Conservation (phyloP, 2,329 filamentous ascomycete genomes). For the Calonectria pseudoreteaudii region DNA sequence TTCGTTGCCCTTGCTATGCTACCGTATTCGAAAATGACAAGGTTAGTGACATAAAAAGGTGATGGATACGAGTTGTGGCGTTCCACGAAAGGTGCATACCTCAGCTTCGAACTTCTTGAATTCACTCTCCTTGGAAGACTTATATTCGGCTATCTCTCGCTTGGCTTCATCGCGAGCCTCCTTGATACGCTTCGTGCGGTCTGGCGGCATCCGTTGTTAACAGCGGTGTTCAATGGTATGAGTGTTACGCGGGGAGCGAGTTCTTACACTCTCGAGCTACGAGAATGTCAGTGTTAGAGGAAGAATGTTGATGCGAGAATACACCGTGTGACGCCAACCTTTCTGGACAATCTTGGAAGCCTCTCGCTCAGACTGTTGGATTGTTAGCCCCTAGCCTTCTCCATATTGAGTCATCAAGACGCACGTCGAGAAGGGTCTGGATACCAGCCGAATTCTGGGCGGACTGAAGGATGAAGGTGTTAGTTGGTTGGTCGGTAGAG, state of each 20-base stretch:
- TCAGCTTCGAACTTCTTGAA: slow-evolving; percentile 93
- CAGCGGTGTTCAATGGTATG: neutral
- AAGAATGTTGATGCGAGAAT: slow-evolving; percentile 19
- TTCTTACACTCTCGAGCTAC: slow-evolving; percentile 87
- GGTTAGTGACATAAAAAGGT: slow-evolving; percentile 12
- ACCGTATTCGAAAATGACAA: slow-evolving; percentile 16
- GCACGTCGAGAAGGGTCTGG: slow-evolving; percentile 97
- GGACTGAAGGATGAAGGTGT: slow-evolving; percentile 69
- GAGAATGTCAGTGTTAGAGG: slow-evolving; percentile 42
- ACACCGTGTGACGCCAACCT: slow-evolving; percentile 65
- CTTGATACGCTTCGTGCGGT: slow-evolving; percentile 94
- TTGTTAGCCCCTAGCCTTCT: neutral
- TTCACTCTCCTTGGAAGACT: slow-evolving; percentile 88
- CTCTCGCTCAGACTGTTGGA: slow-evolving; percentile 87
- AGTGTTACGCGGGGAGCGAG: slow-evolving; percentile 26
- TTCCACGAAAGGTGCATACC: slow-evolving; percentile 50
- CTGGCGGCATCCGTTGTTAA: slow-evolving; percentile 35
- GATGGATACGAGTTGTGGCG: neutral
- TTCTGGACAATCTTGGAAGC: slow-evolving; percentile 99
- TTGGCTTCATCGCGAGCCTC: slow-evolving; percentile 97
- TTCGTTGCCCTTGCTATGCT: slow-evolving; percentile 94
- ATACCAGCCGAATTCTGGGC: slow-evolving; percentile 99
- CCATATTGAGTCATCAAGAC: slow-evolving; percentile 46
- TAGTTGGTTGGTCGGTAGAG: slow-evolving; percentile 33
- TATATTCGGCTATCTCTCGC: slow-evolving; percentile 96